Percentiles rank a stretch among this genome's conserved stretches.
Conservation (phyloP, 495 filamentous ascomycete genomes). For the Echria macrotheca region DNA sequence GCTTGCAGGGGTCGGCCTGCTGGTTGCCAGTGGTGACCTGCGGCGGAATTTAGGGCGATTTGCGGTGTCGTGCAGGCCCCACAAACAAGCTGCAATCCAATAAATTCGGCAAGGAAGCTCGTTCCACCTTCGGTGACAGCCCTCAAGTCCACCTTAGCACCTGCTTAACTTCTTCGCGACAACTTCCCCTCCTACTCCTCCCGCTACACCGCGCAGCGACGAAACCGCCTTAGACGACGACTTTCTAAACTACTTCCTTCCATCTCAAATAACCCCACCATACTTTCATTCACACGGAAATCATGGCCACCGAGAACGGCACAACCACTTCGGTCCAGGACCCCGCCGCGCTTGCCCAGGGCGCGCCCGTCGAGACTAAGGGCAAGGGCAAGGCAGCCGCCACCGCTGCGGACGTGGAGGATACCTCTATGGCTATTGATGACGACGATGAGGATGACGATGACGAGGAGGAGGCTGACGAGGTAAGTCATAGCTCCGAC, state of each 20-base stretch:
- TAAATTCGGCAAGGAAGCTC: not conserved
- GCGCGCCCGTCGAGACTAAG: conserved; percentile 31
- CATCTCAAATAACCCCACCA: conserved; percentile 2
- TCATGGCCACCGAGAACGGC: conserved; percentile 39
- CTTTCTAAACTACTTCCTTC: not conserved
- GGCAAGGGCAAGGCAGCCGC: conserved; percentile 61
- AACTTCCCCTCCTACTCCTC: too few relatives aligned
- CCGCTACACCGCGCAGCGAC: not conserved
- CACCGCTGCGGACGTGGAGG: conserved; percentile 38
- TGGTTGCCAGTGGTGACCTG: conserved; percentile 25
- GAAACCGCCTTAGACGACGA: not conserved
- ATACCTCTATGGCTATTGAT: conserved; percentile 59
- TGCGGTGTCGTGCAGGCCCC: conserved; percentile 10
- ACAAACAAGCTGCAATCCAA: conserved; percentile 11
- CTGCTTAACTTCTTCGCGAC: too few relatives aligned
- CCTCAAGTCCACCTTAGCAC: not conserved
- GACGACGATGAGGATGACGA: conserved; percentile 61
- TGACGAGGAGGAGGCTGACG: conserved; percentile 57
- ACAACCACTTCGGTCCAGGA: conserved; percentile 22
- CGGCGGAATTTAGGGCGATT: conserved; percentile 6
- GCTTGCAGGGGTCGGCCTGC: conserved; percentile 12
- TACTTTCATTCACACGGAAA: conserved; percentile 4
- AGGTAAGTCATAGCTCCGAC: conserved; percentile 41
- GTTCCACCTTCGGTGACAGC: too few relatives aligned
- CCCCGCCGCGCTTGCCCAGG: conserved; percentile 16